Evolutionary conservation across 495 filamentous ascomycete genomes (phyloP).

Genomic region (Aspergillus cavernicola): DNA sequence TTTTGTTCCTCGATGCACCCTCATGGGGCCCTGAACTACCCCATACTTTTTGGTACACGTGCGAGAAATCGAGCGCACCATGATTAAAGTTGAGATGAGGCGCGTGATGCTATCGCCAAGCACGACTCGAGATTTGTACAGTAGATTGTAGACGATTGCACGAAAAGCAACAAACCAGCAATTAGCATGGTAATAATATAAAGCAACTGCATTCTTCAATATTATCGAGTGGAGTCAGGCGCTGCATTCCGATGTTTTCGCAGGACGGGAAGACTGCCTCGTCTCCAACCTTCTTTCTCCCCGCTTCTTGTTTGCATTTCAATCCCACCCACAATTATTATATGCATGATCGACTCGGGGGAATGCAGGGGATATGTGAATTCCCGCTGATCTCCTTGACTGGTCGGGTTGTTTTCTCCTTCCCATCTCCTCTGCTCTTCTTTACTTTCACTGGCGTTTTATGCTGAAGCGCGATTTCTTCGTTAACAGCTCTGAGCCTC

Average conservation of each 20-base stretch:
- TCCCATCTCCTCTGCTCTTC: not conserved
- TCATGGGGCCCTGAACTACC: constrained; percentile 1
- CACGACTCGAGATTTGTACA: not conserved
- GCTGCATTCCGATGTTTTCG: not conserved
- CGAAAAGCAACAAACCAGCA: not conserved
- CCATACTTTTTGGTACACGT: not conserved
- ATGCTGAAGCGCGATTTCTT: not conserved
- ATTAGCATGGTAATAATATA: not conserved
- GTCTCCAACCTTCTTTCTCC: constrained; percentile 1
- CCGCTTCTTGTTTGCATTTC: constrained; percentile 4
- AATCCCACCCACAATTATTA: not conserved
- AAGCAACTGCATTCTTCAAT: not conserved
- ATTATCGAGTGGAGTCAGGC: not conserved
- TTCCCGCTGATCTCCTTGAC: constrained; percentile 7
- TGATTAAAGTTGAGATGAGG: too few relatives aligned
- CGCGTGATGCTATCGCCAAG: constrained; percentile 5
- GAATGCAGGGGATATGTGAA: constrained; percentile 4
- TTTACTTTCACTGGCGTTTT: not conserved
- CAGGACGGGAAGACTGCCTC: not conserved
- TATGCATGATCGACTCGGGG: constrained; percentile 4
- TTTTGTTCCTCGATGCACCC: not conserved
- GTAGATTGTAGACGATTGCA: constrained; percentile 1
- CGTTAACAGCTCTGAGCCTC: constrained; percentile 10
- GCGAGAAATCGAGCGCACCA: not conserved
- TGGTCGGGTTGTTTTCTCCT: constrained; percentile 9